Evolutionary conservation across 2,329 filamentous ascomycete species (phyloP).

Genomic region (Monascus ruber): DNA sequence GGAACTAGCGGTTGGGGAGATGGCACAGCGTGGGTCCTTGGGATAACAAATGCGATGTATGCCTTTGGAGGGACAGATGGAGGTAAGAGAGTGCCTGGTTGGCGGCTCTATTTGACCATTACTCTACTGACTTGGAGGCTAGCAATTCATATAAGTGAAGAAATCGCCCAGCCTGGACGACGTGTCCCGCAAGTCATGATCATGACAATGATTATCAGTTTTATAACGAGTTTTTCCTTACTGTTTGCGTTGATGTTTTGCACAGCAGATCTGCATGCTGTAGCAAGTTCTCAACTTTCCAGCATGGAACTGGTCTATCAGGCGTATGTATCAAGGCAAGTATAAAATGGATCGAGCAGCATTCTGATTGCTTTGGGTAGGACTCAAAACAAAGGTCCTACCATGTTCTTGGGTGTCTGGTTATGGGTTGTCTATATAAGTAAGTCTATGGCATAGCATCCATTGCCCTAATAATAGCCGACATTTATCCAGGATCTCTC

Average conservation of each 20-base stretch:
- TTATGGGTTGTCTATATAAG: background rate
- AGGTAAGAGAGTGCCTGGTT: background rate
- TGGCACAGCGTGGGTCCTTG: conserved; percentile 11
- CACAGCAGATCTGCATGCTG: conserved; percentile 7
- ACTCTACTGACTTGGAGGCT: too few relatives aligned
- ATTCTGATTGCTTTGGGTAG: background rate
- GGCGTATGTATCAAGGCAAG: background rate
- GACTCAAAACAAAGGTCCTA: background rate
- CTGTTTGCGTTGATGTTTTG: conserved; percentile 9
- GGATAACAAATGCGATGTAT: conserved; percentile 16
- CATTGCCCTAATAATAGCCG: background rate
- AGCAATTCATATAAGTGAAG: conserved; percentile 2
- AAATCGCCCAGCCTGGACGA: conserved; percentile 6
- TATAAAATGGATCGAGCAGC: background rate
- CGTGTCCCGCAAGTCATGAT: conserved; percentile 9
- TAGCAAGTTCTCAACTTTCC: conserved; percentile 4
- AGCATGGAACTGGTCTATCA: conserved; percentile 5
- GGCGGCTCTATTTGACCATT: too few relatives aligned
- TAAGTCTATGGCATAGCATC: background rate
- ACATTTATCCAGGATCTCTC: background rate
- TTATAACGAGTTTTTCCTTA: conserved; percentile 4
- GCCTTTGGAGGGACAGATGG: conserved; percentile 13
- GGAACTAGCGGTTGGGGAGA: conserved; percentile 16
- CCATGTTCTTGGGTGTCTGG: background rate
- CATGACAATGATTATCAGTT: conserved; percentile 6